Conservation (phyloP, 2,329 filamentous ascomycete genomes). For the Alternaria sp. region DNA sequence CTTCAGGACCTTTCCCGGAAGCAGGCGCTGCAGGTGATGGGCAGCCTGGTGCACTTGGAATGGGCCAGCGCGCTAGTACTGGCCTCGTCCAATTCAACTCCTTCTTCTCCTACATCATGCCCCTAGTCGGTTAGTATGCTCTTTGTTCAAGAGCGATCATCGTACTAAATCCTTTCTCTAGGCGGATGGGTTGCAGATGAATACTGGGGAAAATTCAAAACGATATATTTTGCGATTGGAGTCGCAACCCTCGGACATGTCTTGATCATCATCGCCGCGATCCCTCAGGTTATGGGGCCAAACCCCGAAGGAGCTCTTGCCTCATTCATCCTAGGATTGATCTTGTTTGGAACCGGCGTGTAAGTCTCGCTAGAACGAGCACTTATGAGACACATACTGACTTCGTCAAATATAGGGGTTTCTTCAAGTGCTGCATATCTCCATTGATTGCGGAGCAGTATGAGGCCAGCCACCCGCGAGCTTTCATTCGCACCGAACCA, state of each 20-base stretch:
- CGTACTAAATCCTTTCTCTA: slow-evolving; percentile 56
- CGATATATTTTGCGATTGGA: slow-evolving; percentile 62
- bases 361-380: neutral
- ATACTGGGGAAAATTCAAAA: slow-evolving; percentile 67
- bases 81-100: slow-evolving; percentile 34
- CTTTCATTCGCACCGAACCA: slow-evolving; percentile 60
- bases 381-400: neutral
- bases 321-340: slow-evolving; percentile 58
- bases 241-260: slow-evolving; percentile 66
- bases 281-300: slow-evolving; percentile 54
- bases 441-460: slow-evolving; percentile 74
- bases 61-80: slow-evolving; percentile 39
- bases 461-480: slow-evolving; percentile 61
- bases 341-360: slow-evolving; percentile 53
- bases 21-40: slow-evolving; percentile 51
- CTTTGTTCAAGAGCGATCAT: neutral
- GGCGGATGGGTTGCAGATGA: slow-evolving; percentile 67
- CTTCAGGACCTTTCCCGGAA: slow-evolving; percentile 58
- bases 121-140: slow-evolving; percentile 30
- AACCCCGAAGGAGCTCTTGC: slow-evolving; percentile 52
- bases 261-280: slow-evolving; percentile 61
- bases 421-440: slow-evolving; percentile 56
- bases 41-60: slow-evolving; percentile 39
- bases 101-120: slow-evolving; percentile 36
- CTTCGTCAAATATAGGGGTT: slow-evolving; percentile 31